Conservation (phyloP, 139 green algal species). For the Astrephomene gubernaculifera region DNA sequence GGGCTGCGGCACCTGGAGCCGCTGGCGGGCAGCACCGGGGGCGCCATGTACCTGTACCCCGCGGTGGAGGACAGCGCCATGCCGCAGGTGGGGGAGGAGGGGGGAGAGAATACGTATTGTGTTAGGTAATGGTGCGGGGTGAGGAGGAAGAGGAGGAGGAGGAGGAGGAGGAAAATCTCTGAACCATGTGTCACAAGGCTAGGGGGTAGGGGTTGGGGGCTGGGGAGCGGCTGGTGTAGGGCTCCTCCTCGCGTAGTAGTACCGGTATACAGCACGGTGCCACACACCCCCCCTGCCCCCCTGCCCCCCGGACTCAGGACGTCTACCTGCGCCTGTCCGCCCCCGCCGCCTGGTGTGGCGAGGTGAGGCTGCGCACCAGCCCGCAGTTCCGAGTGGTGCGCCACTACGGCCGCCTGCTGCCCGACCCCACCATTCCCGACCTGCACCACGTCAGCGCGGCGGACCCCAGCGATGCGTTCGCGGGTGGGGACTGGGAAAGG, state of each 20-base stretch:
- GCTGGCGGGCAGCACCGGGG: constrained; percentile 74
- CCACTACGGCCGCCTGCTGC: constrained; percentile 80
- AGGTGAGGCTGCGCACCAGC: constrained; percentile 84
- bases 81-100: constrained; percentile 62
- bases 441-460: constrained; percentile 83
- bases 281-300: not conserved
- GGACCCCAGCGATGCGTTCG: constrained; percentile 75
- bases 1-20: constrained; percentile 69
- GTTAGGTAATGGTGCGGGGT: not conserved
- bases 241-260: no score
- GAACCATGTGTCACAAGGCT: no score
- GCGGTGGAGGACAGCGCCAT: constrained; percentile 66
- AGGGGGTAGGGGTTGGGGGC: no score
- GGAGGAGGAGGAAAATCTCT: no score
- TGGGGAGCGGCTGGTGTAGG: no score
- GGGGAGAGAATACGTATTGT: not conserved
- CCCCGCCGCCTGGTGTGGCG: constrained; percentile 63
- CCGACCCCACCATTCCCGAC: constrained; percentile 70
- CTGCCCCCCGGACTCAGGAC: constrained; percentile 68
- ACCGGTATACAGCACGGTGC: no score
- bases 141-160: not conserved
- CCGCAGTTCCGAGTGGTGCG: constrained; percentile 67
- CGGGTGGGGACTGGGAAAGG: constrained; percentile 44
- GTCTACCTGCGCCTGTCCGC: constrained; percentile 82
- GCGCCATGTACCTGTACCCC: constrained; percentile 83